Conservation (phyloP, 1,284 basidiomycete genomes). For the Afroboletus lepidellus region DNA sequence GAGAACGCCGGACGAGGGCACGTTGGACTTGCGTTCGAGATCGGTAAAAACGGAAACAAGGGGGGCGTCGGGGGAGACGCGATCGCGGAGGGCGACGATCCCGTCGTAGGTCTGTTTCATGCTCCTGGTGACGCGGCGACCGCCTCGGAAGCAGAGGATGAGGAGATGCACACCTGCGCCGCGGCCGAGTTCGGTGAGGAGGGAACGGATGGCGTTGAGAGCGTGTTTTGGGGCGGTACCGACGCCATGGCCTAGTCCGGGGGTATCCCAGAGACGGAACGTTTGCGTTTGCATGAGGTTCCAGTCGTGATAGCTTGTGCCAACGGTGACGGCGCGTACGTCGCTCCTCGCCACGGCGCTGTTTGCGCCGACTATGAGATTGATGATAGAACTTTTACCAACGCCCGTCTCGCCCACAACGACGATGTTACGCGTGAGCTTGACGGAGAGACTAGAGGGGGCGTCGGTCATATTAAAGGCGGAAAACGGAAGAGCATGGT, state of each 20-base stretch:
- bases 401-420: constrained; percentile 27
- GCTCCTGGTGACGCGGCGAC: constrained; percentile 18
- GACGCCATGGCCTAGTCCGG: constrained; percentile 24
- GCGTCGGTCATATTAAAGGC: background rate
- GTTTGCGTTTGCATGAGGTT: constrained; percentile 15
- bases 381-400: constrained; percentile 28
- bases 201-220: constrained; percentile 18
- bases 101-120: constrained; percentile 27
- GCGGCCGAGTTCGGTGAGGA: constrained; percentile 25
- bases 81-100: constrained; percentile 14
- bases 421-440: constrained; percentile 25
- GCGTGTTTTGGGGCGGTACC: constrained; percentile 11
- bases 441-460: constrained; percentile 12
- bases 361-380: constrained; percentile 18
- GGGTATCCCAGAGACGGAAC: constrained; percentile 33
- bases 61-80: constrained; percentile 19
- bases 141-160: constrained; percentile 25
- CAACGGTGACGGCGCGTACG: constrained; percentile 19
- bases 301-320: constrained; percentile 27
- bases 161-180: constrained; percentile 26
- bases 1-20: constrained; percentile 3
- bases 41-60: constrained; percentile 25
- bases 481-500: constrained; percentile 21
- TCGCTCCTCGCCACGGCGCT: constrained; percentile 18
- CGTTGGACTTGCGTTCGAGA: constrained; percentile 16